Conservation (phyloP, 352 stramenopile species). For the Aphanomyces stellatus region DNA sequence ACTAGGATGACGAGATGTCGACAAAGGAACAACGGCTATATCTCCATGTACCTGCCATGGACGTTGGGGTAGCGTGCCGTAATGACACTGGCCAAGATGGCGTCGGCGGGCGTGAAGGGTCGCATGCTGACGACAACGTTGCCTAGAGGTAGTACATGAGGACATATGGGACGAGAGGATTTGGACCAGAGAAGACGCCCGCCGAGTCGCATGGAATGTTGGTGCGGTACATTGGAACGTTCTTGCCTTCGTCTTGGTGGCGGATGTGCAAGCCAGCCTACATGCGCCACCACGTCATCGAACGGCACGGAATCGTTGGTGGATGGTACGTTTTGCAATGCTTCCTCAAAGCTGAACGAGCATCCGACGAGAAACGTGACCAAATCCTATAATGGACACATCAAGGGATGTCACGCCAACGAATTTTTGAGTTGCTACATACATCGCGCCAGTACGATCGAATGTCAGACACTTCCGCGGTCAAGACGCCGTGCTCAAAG, state of each 20-base stretch:
- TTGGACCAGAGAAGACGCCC: conserved; percentile 32
- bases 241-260: conserved; percentile 47
- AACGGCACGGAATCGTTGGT: background rate
- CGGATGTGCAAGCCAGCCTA: conserved; percentile 44
- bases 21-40: background rate
- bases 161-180: background rate
- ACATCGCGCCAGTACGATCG: conserved; percentile 36
- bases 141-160: conserved; percentile 10
- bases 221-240: conserved; percentile 78
- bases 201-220: conserved; percentile 39
- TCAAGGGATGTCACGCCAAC: background rate
- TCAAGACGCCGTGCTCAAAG: conserved; percentile 45
- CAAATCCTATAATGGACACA: conserved; percentile 23
- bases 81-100: conserved; percentile 49
- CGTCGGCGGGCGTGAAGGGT: conserved; percentile 42
- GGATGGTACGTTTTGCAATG: conserved; percentile 24
- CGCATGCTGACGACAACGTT: conserved; percentile 76
- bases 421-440: background rate
- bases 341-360: conserved; percentile 68
- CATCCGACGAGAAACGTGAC: conserved; percentile 77
- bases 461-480: conserved; percentile 40
- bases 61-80: conserved; percentile 53
- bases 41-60: conserved; percentile 41
- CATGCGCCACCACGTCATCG: background rate
- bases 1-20: background rate